Base-by-base conservation (phyloP, 768 basidiomycete species). In the Strobilomyces confusus region DNA sequence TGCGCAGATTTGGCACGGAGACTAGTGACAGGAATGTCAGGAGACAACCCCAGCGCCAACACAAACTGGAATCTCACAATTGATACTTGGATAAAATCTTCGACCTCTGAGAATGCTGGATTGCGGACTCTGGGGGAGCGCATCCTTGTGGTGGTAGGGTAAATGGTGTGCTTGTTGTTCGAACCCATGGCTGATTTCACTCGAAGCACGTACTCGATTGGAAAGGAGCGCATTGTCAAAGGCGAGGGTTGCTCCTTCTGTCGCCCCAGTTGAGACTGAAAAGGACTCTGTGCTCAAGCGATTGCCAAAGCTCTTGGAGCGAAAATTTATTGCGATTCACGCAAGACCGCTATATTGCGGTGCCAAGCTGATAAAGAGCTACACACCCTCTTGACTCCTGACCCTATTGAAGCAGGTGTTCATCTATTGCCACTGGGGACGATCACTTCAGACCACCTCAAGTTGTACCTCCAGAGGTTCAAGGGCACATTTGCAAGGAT, bases 161-260 rank as follows among this genome's bases (percentile, higher is more conserved):
- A 64, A 4, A 77, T 42, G 34, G 25, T 5, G 17, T 45, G 9
- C 13, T 11, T n/a, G 17, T 9, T 9, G 9, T 38, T 23, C 19
- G 34, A 22, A 43, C 29, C 37, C n/a, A 20, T 20, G 17, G 13
- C 48, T 60, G 25, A 58, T 25, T 22, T 22, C 13, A 46, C n/a
- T 42, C 50, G 37, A 55, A 92, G 93, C 11, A 98, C 97, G 0
- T 99, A 99, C 70, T 92, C 92, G 0, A 92, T 98, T 45, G 97
- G 97, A 37, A 99, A 99, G 69, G 97, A 99, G 69, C 84, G 97
- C 22, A 89, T 98, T 37, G 94, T 97, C 37, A 97, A 98, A 80
- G 93, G 92, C 91, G 52, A 30, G 45, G 61, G 47, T 36, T 51
- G 19, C 29, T 6, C 6, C 29, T 8, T 29, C 14, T 44, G 9